These are phyloP conservation scores for Ilex aquifolium DNA, from an alignment of 257 asterid species.

Conservation along the genomic window DNA sequence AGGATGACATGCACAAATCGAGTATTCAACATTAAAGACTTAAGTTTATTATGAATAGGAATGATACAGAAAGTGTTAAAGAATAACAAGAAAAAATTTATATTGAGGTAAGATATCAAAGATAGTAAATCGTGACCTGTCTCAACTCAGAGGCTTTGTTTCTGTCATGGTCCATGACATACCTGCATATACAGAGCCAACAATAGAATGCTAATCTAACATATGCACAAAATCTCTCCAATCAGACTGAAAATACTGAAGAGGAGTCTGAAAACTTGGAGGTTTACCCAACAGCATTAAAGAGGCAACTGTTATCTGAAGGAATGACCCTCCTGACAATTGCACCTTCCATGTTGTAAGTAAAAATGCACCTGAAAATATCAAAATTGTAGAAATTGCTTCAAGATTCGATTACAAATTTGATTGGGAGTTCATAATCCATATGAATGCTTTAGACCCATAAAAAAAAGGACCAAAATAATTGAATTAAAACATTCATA, in stretches of 20 bases:
- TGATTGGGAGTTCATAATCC: neutral
- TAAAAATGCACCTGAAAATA: constrained; percentile 25
- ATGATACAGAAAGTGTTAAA: neutral
- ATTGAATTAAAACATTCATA: too few species aligned
- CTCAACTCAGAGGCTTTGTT: constrained; percentile 78
- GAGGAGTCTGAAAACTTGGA: too few species aligned
- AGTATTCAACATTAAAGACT: too few species aligned
- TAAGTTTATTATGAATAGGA: too few species aligned
- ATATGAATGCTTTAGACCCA: neutral
- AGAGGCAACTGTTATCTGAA: constrained; percentile 93
- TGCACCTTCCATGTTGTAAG: constrained; percentile 53
- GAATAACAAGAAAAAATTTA: neutral
- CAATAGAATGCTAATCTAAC: neutral
- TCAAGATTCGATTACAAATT: neutral
- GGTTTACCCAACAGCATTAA: constrained; percentile 89
- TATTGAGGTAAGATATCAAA: neutral
- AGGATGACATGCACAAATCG: too few species aligned
- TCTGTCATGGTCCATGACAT: constrained; percentile 87
- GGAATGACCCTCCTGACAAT: constrained; percentile 82
- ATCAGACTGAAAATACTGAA: too few species aligned
- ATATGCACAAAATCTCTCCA: neutral
- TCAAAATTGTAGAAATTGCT: neutral
- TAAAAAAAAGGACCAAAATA: too few species aligned
- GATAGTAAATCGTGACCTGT: constrained; percentile 48
- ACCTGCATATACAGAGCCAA: constrained; percentile 41